These are phyloP conservation scores for Fusarium denticulatum DNA, from an alignment of 2,329 filamentous ascomycete species.

Conservation along the genomic window DNA sequence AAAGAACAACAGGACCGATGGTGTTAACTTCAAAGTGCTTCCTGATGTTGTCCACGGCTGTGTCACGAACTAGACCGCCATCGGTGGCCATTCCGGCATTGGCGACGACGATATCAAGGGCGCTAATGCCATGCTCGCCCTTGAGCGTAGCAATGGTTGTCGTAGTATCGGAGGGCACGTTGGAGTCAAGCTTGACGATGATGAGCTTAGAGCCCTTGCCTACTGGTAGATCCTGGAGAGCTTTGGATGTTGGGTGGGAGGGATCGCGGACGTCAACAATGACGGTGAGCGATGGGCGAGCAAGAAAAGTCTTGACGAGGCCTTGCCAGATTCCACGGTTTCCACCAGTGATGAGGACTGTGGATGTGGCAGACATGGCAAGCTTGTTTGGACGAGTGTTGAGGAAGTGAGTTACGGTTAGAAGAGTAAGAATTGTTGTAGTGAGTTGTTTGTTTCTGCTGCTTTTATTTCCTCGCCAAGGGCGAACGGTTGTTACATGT, in stretches of 20 bases:
- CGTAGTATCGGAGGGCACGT: background rate
- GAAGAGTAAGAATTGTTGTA: fast-evolving
- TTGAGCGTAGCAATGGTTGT: background rate
- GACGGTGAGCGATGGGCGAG: background rate
- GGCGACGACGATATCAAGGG: background rate
- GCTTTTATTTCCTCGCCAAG: fast-evolving
- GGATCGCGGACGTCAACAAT: background rate
- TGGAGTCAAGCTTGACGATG: background rate
- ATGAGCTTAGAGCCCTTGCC: background rate
- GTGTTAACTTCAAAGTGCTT: background rate
- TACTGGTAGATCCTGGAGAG: background rate
- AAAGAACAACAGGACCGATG: background rate
- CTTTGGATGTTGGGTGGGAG: background rate
- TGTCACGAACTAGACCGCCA: background rate
- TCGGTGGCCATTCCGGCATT: background rate
- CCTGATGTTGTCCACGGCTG: background rate
- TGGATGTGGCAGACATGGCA: background rate
- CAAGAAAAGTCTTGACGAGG: background rate
- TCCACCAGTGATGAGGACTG: background rate
- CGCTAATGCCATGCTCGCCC: background rate
- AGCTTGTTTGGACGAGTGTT: background rate
- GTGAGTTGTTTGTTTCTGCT: background rate
- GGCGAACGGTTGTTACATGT: no score
- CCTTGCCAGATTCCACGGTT: background rate
- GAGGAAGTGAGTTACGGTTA: fast-evolving